Percentiles rank a stretch among this genome's conserved stretches.
Evolutionary conservation across 306 rosid species (phyloP).

Genomic region (Abrus precatorius): DNA sequence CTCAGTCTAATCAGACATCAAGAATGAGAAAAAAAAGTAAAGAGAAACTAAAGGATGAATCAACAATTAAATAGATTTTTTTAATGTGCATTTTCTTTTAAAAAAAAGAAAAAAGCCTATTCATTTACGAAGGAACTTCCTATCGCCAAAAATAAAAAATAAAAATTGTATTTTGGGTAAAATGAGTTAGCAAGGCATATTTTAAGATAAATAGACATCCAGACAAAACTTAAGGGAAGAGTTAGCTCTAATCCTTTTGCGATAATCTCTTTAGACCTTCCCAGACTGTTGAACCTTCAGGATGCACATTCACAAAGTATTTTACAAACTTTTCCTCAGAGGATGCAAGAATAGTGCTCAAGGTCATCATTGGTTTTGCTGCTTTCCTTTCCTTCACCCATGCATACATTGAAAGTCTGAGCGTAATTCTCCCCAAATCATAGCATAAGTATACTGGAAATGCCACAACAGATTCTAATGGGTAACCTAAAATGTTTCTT

Average conservation of each 20-base stretch:
- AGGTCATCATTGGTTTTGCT: constrained; percentile 56
- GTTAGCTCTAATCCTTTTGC: constrained; percentile 42
- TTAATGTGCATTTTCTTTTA: neutral
- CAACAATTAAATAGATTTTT: neutral
- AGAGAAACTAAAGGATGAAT: neutral
- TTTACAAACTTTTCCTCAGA: constrained; percentile 66
- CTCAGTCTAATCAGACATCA: neutral
- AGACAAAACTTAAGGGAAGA: neutral
- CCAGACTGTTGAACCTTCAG: constrained; percentile 76
- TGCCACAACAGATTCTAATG: constrained; percentile 61
- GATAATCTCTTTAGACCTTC: constrained; percentile 52
- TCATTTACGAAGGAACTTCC: neutral
- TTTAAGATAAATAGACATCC: neutral
- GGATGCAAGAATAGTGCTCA: constrained; percentile 72
- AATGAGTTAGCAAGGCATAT: neutral
- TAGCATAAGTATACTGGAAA: constrained; percentile 76
- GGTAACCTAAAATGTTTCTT: constrained; percentile 63
- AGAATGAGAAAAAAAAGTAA: neutral
- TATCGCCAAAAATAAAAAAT: neutral
- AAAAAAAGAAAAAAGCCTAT: neutral
- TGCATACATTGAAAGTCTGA: constrained; percentile 71
- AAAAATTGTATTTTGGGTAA: neutral
- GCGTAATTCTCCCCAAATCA: constrained; percentile 61
- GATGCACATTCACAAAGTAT: constrained; percentile 74
- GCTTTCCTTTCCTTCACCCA: constrained; percentile 73